phyloP scores from a whole-genome alignment of 257 asterid genomes.

The Cynanchum wilfordii region DNA sequence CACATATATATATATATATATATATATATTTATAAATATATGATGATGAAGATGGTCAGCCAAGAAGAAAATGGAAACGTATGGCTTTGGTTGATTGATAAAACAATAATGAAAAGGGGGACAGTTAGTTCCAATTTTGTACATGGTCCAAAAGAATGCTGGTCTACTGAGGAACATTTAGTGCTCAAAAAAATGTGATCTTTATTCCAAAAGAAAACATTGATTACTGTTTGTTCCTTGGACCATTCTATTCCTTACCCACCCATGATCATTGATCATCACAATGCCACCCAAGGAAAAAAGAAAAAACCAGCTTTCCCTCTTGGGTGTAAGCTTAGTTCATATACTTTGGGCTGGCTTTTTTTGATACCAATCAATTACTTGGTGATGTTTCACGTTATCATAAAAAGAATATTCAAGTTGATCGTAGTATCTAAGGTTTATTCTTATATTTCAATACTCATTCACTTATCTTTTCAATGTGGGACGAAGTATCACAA shows the following conservation, averaged over 20 bases:
- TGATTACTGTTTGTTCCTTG: slow-evolving; percentile 14
- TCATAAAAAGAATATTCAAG: no score
- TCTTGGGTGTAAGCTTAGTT: no score
- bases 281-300: slow-evolving; percentile 14
- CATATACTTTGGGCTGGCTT: no score
- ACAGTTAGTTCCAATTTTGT: neutral
- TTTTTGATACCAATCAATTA: no score
- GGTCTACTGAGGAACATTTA: slow-evolving; percentile 22
- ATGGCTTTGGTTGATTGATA: neutral
- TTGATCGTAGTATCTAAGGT: no score
- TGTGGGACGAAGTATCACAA: no score
- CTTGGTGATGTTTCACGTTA: no score
- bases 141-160: slow-evolving; percentile 20
- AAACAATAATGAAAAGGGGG: slow-evolving; percentile 10
- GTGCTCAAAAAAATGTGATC: slow-evolving; percentile 4
- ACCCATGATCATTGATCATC: slow-evolving; percentile 10
- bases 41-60: neutral
- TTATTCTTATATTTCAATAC: no score
- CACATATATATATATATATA: no score
- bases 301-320: no score
- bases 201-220: slow-evolving; percentile 10
- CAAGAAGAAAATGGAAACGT: neutral
- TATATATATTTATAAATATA: neutral
- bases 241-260: neutral
- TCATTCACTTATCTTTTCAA: no score